Evolutionary conservation across 345 rosid genomes (phyloP), one percentile per base, ranked within the genome.

Genomic region (Brassica nigra): DNA sequence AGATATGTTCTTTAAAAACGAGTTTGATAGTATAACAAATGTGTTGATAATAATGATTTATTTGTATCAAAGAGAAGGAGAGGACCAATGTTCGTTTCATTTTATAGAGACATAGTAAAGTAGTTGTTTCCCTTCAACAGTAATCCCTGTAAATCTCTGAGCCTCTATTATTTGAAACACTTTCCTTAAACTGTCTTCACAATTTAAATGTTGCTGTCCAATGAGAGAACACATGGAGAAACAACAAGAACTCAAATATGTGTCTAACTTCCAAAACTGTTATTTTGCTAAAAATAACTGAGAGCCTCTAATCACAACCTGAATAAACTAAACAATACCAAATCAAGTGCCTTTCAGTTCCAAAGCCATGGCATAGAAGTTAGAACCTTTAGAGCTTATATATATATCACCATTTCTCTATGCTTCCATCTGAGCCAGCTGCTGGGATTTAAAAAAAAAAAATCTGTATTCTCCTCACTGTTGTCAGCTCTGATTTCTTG

Each of bases 321-420:
- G 18, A 80, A 74, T 42, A 75, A 75, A 75, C 83, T 70, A 58
- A 75, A 75, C 68, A 12, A 69, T 37, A 63, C 79, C 72, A 75
- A 70, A 80, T 62, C 79, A 75, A 75, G 79, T 80, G 5, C 20
- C 71, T 58, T 75, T 80, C 76, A 33, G 83, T 75, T 74, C 79
- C 66, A 74, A 68, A 62, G 15, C 39, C 71, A 80, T 68, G 63
- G 5, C 11, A 68, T 52, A 75, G 70, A 74, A 62, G 75, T 80
- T 80, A 62, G 23, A 47, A 49, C 57, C 18, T 36, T 52, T 14
- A n/a, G 12, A 59, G 74, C 57, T n/a, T 8, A 59, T 62, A 74
- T 66, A 74, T 74, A 49, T 2, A 1, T 52, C 36, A 52, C 52
- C 16, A 49, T 30, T 20, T 80, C 79, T 18, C 49, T 34, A 71